Percentiles rank a stretch among this genome's conserved stretches.
Conservation (phyloP, 441 rosid genomes). For the Populus hybrid region DNA sequence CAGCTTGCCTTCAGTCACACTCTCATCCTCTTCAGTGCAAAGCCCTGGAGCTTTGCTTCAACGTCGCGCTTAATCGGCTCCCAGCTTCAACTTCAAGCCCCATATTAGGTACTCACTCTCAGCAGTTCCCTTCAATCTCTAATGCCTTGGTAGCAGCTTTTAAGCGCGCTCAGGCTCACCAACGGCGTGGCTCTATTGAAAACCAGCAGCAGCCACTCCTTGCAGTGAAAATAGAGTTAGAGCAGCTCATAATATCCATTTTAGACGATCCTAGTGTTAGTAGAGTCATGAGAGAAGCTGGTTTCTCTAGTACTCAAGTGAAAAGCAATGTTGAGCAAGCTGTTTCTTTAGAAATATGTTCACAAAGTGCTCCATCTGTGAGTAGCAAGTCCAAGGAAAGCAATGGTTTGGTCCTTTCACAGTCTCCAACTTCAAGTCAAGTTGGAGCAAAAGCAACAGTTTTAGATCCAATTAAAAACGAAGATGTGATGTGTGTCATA, state of each 20-base stretch:
- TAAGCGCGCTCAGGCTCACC: slow-evolving; percentile 82
- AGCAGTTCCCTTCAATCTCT: slow-evolving; percentile 55
- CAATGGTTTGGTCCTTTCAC: slow-evolving; percentile 9
- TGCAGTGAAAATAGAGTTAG: slow-evolving; percentile 60
- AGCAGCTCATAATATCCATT: slow-evolving; percentile 61
- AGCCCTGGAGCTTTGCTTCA: slow-evolving; percentile 78
- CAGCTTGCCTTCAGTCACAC: slow-evolving; percentile 65
- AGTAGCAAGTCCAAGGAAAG: slow-evolving; percentile 47
- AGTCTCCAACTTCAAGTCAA: slow-evolving; percentile 18
- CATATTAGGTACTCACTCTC: slow-evolving; percentile 37
- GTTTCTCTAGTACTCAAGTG: slow-evolving; percentile 69
- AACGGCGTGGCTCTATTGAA: slow-evolving; percentile 69
- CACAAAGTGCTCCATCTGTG: slow-evolving; percentile 28
- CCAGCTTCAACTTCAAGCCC: slow-evolving; percentile 59
- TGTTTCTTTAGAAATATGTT: slow-evolving; percentile 48
- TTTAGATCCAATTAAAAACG: slow-evolving; percentile 35
- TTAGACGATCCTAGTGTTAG: slow-evolving; percentile 78
- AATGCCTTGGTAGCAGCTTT: slow-evolving; percentile 77
- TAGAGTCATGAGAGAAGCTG: slow-evolving; percentile 83
- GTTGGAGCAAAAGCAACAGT: slow-evolving; percentile 14
- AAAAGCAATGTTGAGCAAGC: slow-evolving; percentile 62
- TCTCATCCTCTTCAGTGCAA: slow-evolving; percentile 74
- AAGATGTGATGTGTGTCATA: slow-evolving; percentile 43
- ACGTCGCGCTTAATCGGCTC: slow-evolving; percentile 72
- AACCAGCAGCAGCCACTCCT: slow-evolving; percentile 71